These are phyloP conservation scores for Naganishia vaughanmartiniae DNA, from an alignment of 768 basidiomycete genomes.

Conservation along the genomic window DNA sequence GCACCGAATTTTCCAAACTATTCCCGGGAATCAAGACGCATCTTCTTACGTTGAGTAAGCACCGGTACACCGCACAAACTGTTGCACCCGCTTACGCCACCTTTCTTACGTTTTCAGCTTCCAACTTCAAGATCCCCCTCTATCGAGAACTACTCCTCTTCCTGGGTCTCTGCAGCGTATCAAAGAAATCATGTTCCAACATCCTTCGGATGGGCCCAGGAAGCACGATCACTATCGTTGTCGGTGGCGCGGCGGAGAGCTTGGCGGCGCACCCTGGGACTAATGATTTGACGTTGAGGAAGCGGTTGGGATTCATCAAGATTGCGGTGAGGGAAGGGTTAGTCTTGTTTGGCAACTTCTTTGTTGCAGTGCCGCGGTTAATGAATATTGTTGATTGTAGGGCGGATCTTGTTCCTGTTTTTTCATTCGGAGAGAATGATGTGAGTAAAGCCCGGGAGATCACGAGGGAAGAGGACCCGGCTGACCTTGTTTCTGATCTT, in stretches of 20 bases:
- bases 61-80: neutral
- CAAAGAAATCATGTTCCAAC: constrained; percentile 82
- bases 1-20: constrained; percentile 80
- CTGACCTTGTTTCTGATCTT: neutral
- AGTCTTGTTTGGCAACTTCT: neutral
- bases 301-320: constrained; percentile 90
- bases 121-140: constrained; percentile 87
- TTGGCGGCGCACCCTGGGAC: constrained; percentile 94
- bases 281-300: constrained; percentile 62
- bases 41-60: constrained; percentile 65
- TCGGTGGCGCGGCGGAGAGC: constrained; percentile 94
- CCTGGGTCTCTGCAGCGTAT: constrained; percentile 88
- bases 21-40: constrained; percentile 93
- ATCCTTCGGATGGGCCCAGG: constrained; percentile 65
- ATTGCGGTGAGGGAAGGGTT: constrained; percentile 52
- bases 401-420: constrained; percentile 93
- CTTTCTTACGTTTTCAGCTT: constrained; percentile 53
- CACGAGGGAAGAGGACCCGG: neutral
- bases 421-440: constrained; percentile 98
- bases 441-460: constrained; percentile 56
- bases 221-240: constrained; percentile 81
- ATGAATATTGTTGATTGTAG: constrained; percentile 55
- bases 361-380: too few species aligned
- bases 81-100: neutral
- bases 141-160: constrained; percentile 87